phyloP scores from a whole-genome alignment of 345 rosid species.

The Eucalyptus regnans region DNA sequence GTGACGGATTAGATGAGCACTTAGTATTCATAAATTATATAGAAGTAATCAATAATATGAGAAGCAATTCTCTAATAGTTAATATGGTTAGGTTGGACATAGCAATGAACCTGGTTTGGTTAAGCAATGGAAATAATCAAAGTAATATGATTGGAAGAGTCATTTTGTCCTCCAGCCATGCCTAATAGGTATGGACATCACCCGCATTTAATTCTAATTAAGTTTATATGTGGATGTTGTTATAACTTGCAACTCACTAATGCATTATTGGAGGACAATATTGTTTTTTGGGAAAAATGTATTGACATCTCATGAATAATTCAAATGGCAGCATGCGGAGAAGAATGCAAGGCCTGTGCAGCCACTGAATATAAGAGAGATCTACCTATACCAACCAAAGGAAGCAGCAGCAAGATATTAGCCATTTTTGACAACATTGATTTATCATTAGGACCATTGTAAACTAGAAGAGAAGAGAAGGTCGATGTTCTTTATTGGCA shows the following conservation, averaged over 20 bases:
- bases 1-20: neutral
- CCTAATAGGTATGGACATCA: neutral
- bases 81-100: neutral
- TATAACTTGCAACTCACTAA: neutral
- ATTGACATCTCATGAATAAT: neutral
- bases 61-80: neutral
- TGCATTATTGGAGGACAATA: neutral
- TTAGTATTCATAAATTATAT: neutral
- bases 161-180: neutral
- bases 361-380: constrained; percentile 9
- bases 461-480: neutral
- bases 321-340: constrained; percentile 28
- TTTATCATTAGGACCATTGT: neutral
- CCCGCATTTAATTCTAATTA: neutral
- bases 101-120: neutral
- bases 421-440: neutral
- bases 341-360: constrained; percentile 48
- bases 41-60: neutral
- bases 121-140: neutral
- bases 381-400: neutral
- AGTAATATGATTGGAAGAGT: neutral
- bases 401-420: neutral
- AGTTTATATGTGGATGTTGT: too few relatives aligned
- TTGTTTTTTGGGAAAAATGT: neutral
- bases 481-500: neutral